Evolutionary conservation across 805 yeast genomes (phyloP).

Genomic region (Candida ipomoeae): DNA sequence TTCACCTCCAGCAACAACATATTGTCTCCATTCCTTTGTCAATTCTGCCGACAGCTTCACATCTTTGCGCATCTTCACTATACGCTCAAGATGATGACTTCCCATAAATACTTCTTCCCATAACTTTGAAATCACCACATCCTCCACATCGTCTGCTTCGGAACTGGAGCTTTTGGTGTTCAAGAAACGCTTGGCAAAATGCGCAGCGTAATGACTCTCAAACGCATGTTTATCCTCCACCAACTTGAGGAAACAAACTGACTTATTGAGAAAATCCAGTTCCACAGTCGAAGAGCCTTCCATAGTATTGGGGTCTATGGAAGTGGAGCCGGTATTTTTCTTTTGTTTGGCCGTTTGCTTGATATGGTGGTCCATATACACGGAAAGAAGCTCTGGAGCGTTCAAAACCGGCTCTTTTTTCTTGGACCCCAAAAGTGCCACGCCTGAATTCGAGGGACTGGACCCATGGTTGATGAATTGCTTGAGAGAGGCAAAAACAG

Average conservation of each 20-base stretch:
- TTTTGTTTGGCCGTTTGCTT: conserved; percentile 31
- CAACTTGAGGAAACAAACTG: conserved; percentile 61
- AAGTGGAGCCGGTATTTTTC: background rate
- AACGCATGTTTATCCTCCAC: conserved; percentile 81
- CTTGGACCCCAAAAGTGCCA: conserved; percentile 37
- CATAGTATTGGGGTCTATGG: too few species aligned
- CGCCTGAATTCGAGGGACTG: background rate
- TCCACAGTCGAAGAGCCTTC: background rate
- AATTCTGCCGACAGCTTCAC: conserved; percentile 46
- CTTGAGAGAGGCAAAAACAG: conserved; percentile 58
- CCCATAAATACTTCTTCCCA: conserved; percentile 66
- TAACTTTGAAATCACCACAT: conserved; percentile 58
- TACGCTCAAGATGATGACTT: conserved; percentile 67
- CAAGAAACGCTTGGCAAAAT: conserved; percentile 72
- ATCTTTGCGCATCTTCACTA: conserved; percentile 86
- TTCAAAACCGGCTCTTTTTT: conserved; percentile 32
- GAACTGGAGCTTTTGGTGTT: conserved; percentile 28
- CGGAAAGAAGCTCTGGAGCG: conserved; percentile 38
- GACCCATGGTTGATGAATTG: conserved; percentile 52
- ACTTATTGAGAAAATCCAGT: conserved; percentile 41
- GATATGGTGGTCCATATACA: conserved; percentile 39
- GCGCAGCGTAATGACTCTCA: conserved; percentile 80
- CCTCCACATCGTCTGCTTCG: conserved; percentile 53
- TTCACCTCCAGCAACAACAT: conserved; percentile 1
- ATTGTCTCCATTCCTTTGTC: conserved; percentile 36